Evolutionary conservation across 805 yeast species (phyloP).

Genomic region (Wickerhamomyces pijperi): DNA sequence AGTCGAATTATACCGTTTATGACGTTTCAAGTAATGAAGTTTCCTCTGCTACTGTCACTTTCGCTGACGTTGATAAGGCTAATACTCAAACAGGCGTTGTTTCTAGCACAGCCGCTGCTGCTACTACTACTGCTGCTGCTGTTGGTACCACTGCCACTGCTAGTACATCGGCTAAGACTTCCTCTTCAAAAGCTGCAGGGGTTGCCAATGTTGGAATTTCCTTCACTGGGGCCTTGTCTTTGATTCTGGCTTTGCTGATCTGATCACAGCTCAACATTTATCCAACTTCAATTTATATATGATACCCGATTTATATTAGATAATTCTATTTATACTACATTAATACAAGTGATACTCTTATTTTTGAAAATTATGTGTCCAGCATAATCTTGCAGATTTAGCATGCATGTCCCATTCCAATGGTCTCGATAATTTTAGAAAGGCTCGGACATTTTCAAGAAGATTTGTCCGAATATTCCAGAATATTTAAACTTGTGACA

Average conservation of each 20-base stretch:
- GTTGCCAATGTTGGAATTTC: constrained; percentile 2
- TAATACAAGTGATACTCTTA: too few relatives aligned
- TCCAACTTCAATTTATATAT: too few relatives aligned
- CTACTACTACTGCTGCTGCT: constrained; percentile 9
- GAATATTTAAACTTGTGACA: too few relatives aligned
- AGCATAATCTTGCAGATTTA: too few relatives aligned
- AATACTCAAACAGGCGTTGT: constrained; percentile 22
- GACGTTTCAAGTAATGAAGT: constrained; percentile 25
- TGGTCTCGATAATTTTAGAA: too few relatives aligned
- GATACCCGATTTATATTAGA: too few relatives aligned
- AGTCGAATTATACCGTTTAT: constrained; percentile 28
- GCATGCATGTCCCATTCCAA: too few relatives aligned
- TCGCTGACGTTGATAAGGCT: constrained; percentile 24
- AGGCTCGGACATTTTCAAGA: too few relatives aligned
- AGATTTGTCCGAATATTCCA: too few relatives aligned
- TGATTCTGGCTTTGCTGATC: neutral
- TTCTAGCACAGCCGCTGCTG: constrained; percentile 1
- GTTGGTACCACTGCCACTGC: constrained; percentile 12
- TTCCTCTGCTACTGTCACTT: constrained; percentile 25
- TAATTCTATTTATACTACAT: too few relatives aligned
- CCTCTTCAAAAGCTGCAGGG: constrained; percentile 7
- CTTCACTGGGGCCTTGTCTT: neutral
- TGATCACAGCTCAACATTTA: too few relatives aligned
- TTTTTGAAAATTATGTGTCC: too few relatives aligned
- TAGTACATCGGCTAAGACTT: constrained; percentile 11